Percentiles rank a stretch among this genome's conserved stretches.
Evolutionary conservation across 2,329 filamentous ascomycete species (phyloP).

Genomic region (Nigrospora sphaerica): DNA sequence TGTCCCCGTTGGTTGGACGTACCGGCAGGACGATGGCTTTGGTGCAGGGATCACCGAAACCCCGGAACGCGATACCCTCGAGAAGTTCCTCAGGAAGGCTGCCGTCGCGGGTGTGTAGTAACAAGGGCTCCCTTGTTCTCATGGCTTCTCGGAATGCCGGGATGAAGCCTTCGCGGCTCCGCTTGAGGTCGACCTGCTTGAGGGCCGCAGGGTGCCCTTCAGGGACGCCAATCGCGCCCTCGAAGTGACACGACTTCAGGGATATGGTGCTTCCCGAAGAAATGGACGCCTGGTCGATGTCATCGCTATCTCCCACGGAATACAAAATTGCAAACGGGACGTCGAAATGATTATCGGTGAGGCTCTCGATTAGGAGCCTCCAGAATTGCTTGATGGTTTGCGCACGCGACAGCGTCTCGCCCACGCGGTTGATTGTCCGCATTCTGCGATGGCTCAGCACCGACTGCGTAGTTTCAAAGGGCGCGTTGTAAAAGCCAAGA

Average conservation of each 20-base stretch:
- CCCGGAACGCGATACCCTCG: constrained; percentile 43
- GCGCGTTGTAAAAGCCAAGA: constrained; percentile 31
- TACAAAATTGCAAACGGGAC: constrained; percentile 33
- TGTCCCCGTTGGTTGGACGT: constrained; percentile 49
- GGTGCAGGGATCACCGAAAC: constrained; percentile 47
- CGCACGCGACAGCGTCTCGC: constrained; percentile 20
- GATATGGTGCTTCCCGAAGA: constrained; percentile 28
- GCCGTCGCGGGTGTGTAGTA: constrained; percentile 24
- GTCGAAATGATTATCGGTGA: constrained; percentile 27
- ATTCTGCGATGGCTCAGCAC: constrained; percentile 24
- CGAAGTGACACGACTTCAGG: constrained; percentile 25
- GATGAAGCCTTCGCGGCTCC: constrained; percentile 25
- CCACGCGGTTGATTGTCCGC: constrained; percentile 24
- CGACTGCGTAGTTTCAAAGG: constrained; percentile 27
- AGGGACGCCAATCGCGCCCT: constrained; percentile 27
- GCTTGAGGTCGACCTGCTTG: constrained; percentile 24
- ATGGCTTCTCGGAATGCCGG: constrained; percentile 30
- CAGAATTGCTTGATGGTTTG: constrained; percentile 28
- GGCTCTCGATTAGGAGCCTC: constrained; percentile 20
- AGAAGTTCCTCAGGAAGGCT: constrained; percentile 46
- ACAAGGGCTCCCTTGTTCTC: constrained; percentile 24
- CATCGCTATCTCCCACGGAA: constrained; percentile 29
- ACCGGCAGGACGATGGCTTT: constrained; percentile 56
- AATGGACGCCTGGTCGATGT: constrained; percentile 24
- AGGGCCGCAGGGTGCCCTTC: constrained; percentile 24